Evolutionary conservation across 2,329 filamentous ascomycete species (phyloP), one percentile per base, ranked within the genome.

Genomic region (Neofusicoccum laricinum): DNA sequence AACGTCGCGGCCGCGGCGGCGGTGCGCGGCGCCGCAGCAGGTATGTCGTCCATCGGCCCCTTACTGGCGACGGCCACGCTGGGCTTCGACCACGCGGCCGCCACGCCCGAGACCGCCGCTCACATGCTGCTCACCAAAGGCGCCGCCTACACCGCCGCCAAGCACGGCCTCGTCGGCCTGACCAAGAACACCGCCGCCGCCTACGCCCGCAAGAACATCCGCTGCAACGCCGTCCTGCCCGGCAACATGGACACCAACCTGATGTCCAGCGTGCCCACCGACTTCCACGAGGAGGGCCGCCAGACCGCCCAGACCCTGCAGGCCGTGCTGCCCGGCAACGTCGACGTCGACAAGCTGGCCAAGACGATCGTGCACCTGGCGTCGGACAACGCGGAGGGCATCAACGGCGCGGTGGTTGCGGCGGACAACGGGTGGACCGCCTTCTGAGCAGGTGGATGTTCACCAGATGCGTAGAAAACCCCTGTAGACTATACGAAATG

Each of bases 131-230:
- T 46, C 77, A 1, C n/a, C 55, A 59, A 59, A 59, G 80, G 80
- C 2, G 72, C 81, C 25, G 79, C 80, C 10, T 82, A 82, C 65
- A 82, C 80, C 25, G 76, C 79, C 7, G 77, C 75, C 59, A 79
- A 81, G 68, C 78, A 80, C 68, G 77, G 77, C 0, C 70, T 82
- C 41, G 75, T 81, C 11, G 80, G 80, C 7, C 78, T 79, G 10
- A 82, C 80, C 1, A 81, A 80, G 67, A 81, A 81, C 63, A 78
- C 81, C 0, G 80, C 80, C 15, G 82, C 78, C 75, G 71, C 78
- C 5, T 82, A 81, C 66, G 75, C 75, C 21, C 74, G 79, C 41
- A 77, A 81, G 34, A 75, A 76, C 7, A 81, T 83, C 55, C 72
- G 80, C 7, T 81, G 79, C 67, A 82, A 82, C 67, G 79, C 77